Evolutionary conservation across 208 protist genomes (phyloP).

Genomic region (Leishmania amazonensis): DNA sequence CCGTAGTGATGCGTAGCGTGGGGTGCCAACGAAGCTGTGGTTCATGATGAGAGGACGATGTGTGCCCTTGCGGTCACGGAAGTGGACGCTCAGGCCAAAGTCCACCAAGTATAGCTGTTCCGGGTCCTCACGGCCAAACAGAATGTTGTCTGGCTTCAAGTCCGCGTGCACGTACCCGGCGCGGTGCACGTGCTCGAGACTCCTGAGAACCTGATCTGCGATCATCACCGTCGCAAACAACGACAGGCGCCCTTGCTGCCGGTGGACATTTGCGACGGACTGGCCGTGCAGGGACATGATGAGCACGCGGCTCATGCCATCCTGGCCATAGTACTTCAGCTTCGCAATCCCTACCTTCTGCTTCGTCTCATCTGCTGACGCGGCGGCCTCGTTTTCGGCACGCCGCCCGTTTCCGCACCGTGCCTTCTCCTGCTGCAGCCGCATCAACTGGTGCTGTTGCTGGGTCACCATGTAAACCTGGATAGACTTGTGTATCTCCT

Average conservation of each 20-base stretch:
- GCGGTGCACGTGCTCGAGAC: constrained; percentile 95
- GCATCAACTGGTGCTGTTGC: constrained; percentile 2
- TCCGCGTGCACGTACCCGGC: constrained; percentile 84
- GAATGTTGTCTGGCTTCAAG: constrained; percentile 91
- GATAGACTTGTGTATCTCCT: constrained; percentile 68
- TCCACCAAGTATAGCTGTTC: constrained; percentile 81
- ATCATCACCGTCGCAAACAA: constrained; percentile 99
- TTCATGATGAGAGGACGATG: constrained; percentile 78
- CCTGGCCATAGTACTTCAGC: constrained; percentile 96
- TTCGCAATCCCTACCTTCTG: constrained; percentile 80
- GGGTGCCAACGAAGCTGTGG: constrained; percentile 77
- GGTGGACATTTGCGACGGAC: constrained; percentile 95
- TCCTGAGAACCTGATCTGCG: constrained; percentile 94
- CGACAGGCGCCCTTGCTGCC: constrained; percentile 86
- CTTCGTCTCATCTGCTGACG: background rate
- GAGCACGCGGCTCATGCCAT: constrained; percentile 98
- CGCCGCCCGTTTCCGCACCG: background rate
- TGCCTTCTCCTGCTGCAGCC: background rate
- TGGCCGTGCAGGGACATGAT: constrained; percentile 98
- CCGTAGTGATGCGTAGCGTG: constrained; percentile 94
- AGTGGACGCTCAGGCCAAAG: constrained; percentile 75
- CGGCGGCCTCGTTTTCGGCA: background rate
- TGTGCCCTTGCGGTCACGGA: constrained; percentile 53
- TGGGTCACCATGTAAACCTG: constrained; percentile 13
- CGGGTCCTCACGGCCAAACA: constrained; percentile 64